Conservation (phyloP, 2,329 filamentous ascomycete genomes). For the Fusarium siculi region DNA sequence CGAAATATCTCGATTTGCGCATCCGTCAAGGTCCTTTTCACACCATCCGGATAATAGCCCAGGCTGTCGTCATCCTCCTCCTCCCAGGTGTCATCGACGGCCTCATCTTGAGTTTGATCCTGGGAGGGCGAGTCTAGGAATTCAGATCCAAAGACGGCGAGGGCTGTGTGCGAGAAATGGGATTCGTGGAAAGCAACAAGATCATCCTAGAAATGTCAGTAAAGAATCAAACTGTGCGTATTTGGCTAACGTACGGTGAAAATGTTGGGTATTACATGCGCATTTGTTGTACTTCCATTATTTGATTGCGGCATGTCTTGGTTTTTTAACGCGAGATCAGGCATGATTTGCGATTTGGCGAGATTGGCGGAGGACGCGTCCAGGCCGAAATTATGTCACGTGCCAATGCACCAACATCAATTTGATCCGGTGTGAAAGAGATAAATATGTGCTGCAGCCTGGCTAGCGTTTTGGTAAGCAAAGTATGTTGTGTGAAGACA, state of each 20-base stretch:
- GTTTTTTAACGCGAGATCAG: constrained; percentile 7
- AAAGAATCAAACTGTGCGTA: not conserved
- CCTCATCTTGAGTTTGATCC: constrained; percentile 44
- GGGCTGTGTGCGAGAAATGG: constrained; percentile 66
- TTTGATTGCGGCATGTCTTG: constrained; percentile 38
- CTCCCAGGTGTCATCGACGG: constrained; percentile 51
- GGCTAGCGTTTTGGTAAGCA: not conserved
- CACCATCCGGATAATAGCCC: constrained; percentile 87
- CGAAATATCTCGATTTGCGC: constrained; percentile 91
- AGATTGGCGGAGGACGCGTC: constrained; percentile 30
- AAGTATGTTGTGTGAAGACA: not conserved
- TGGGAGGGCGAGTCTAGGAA: constrained; percentile 54
- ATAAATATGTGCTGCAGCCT: not conserved
- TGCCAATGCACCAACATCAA: constrained; percentile 24
- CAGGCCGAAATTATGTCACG: constrained; percentile 35
- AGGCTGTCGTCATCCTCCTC: constrained; percentile 76
- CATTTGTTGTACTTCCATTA: constrained; percentile 16
- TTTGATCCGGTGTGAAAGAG: not conserved
- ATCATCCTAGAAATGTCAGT: constrained; percentile 63
- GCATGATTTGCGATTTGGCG: constrained; percentile 12
- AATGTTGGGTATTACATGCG: constrained; percentile 40
- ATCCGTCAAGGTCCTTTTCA: constrained; percentile 89
- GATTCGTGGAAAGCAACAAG: constrained; percentile 66
- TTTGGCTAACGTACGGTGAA: constrained; percentile 37
- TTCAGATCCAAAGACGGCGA: constrained; percentile 57